Evolutionary conservation across 2,329 filamentous ascomycete species (phyloP).

Genomic region (Colletotrichum lupini): DNA sequence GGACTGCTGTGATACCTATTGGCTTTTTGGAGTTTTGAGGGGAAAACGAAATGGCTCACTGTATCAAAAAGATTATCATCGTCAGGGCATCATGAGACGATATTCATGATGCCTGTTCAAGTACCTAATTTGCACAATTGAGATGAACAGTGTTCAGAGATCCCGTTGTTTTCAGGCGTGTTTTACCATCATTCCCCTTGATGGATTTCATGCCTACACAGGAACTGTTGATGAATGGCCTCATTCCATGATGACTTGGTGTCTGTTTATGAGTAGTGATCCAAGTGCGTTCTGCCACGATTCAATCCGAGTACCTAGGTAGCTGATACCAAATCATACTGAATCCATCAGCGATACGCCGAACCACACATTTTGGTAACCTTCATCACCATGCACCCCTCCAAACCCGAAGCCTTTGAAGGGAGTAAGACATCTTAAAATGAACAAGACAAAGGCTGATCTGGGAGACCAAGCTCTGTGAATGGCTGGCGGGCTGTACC

Average conservation of each 20-base stretch:
- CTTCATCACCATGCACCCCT: neutral
- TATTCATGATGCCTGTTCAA: constrained; percentile 5
- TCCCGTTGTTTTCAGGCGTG: neutral
- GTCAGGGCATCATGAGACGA: neutral
- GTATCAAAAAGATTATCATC: neutral
- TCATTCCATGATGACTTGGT: neutral
- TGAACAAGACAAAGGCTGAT: neutral
- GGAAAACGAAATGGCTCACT: constrained; percentile 4
- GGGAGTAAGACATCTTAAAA: neutral
- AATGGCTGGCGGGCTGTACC: neutral
- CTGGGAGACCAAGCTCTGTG: neutral
- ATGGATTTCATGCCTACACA: neutral
- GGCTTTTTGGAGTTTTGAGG: constrained; percentile 19
- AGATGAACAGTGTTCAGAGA: neutral
- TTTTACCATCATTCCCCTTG: neutral
- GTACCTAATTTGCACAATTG: neutral
- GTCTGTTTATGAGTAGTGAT: neutral
- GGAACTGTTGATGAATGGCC: neutral
- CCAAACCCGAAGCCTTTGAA: neutral
- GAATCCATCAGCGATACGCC: neutral
- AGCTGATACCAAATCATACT: neutral
- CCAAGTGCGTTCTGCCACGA: neutral
- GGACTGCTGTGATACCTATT: constrained; percentile 24
- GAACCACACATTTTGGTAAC: neutral
- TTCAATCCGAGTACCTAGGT: neutral